Evolutionary conservation across 345 rosid genomes (phyloP), one percentile per base, ranked within the genome.

Genomic region (Microthlaspi erraticum): DNA sequence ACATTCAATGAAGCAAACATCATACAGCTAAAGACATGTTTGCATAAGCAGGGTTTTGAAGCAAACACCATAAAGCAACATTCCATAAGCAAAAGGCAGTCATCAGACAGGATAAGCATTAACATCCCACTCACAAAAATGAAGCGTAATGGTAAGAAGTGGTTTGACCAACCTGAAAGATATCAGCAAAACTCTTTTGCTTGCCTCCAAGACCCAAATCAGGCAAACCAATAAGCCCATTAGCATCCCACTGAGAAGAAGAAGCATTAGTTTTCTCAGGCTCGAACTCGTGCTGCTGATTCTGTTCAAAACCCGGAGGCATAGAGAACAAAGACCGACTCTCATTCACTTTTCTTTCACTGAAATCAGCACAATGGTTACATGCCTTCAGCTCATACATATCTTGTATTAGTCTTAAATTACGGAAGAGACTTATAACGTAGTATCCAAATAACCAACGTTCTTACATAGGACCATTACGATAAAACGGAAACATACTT

Each of bases 111-210:
- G 10, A 10, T 5, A 10, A 33, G 8, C 34, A 33, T 2, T 6
- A 33, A 33, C 37, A n/a, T n/a, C n/a, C n/a, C n/a, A n/a, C n/a
- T n/a, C n/a, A n/a, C n/a, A n/a, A n/a, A 33, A 1, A 4, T n/a
- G n/a, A n/a, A n/a, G 41, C 2, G n/a, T n/a, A 56, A 6, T 10
- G 13, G 23, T 11, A 49, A 32, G 70, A 66, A 58, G 50, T 2
- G 37, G 36, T 34, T 39, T 18, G 33, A 61, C 63, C 65, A 78
- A 90, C 98, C 98, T 93, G 95, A 87, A 87, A 71, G 52, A 90
- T 90, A 79, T 93, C 98, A 3, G 87, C 83, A 60, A 88, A 83
- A 78, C 90, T 93, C 81, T 81, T 90, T 70, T 88, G 88, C 77
- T 83, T 83, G 50, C 82, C 79, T 16, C 96, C 97, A 33, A 86